Conservation (phyloP, 2,329 filamentous ascomycete species). For the Escovopsis sp. region DNA sequence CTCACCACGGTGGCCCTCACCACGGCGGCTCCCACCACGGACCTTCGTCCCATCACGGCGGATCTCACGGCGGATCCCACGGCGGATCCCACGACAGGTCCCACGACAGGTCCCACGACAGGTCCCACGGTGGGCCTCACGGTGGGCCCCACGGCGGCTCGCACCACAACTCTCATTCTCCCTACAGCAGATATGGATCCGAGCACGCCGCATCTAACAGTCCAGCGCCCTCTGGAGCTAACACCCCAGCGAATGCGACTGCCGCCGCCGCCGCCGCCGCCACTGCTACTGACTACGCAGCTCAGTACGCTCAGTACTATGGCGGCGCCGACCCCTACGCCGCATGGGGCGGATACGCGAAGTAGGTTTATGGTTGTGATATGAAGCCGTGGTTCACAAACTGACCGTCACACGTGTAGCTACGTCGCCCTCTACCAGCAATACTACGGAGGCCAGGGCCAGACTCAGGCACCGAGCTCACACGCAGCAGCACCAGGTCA, state of each 20-base stretch:
- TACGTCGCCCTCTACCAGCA: conserved; percentile 63
- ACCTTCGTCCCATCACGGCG: conserved; percentile 8
- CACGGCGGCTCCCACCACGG: too few species aligned
- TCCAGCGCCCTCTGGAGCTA: conserved; percentile 17
- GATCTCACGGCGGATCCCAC: conserved; percentile 17
- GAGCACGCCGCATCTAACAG: conserved; percentile 21
- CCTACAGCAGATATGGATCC: conserved; percentile 16
- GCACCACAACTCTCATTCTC: conserved; percentile 15
- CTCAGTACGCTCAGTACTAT: conserved; percentile 77
- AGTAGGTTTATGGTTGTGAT: conserved; percentile 29
- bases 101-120: too few species aligned
- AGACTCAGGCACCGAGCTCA: conserved; percentile 30
- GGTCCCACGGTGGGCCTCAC: conserved; percentile 14
- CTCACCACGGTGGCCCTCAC: conserved; percentile 8
- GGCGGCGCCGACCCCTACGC: conserved; percentile 68
- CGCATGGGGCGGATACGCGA: conserved; percentile 76
- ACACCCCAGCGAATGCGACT: conserved; percentile 12
- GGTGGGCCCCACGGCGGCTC: conserved; percentile 16
- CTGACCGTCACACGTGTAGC: conserved; percentile 15
- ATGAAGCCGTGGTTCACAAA: neutral
- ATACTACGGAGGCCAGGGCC: conserved; percentile 39
- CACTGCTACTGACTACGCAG: conserved; percentile 46
- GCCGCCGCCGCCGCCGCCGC: neutral
- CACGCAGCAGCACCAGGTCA: conserved; percentile 31
- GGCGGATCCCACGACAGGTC: too few species aligned